Evolutionary conservation across 768 basidiomycete species (phyloP), one percentile per base, ranked within the genome.

Genomic region (Favolaschia claudopus): DNA sequence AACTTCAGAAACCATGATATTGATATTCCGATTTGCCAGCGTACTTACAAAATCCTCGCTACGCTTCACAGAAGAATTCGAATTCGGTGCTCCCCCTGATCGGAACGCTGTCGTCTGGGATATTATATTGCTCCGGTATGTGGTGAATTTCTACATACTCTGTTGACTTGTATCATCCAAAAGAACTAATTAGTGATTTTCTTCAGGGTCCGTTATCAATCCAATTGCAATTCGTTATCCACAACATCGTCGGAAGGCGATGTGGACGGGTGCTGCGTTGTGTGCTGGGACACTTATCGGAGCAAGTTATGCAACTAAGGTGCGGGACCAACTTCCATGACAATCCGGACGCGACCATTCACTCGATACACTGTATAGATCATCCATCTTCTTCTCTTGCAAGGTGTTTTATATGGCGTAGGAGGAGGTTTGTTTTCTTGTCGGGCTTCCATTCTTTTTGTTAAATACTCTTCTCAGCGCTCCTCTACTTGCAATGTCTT

Each of bases 111-210:
- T 62, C 65, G 7, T 60, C 67, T 36, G 71, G 72, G 3, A 63
- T 72, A 42, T 71, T 70, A 5, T 73, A 71, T 54, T 72, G 69
- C 29, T 65, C 70, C 20, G 67, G 71, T 71, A 44, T 19, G 28
- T 32, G 14, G 32, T 28, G 28, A 5, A 9, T 9, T 19, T 17
- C 8, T n/a, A n/a, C 29, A 13, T 34, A 29, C 10, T 28, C 20
- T 6, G 33, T 15, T 34, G 4, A 32, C 10, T 37, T 13, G 7
- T 24, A 50, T 9, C 28, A 20, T 31, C n/a, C n/a, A n/a, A n/a
- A n/a, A n/a, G n/a, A n/a, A n/a, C n/a, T n/a, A n/a, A n/a, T n/a
- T n/a, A n/a, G n/a, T n/a, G n/a, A n/a, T n/a, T n/a, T 24, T 28
- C 29, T 24, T 27, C 24, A 60, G 65, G 38, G 10, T 25, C 53